These are phyloP conservation scores for Cryphonectria carpinicola DNA, from an alignment of 2,329 filamentous ascomycete genomes.

Conservation along the genomic window DNA sequence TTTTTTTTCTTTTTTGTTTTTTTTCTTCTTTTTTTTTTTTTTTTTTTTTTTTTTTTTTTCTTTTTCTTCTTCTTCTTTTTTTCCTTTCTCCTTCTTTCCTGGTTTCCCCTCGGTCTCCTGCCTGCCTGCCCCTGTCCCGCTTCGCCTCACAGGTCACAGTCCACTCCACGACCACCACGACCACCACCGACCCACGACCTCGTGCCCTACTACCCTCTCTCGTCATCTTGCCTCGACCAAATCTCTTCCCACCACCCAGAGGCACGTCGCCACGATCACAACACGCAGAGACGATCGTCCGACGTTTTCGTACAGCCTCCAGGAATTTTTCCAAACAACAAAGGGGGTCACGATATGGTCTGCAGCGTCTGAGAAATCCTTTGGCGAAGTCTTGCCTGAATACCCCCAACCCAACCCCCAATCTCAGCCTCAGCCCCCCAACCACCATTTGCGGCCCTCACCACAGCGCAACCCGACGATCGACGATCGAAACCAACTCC, in stretches of 20 bases:
- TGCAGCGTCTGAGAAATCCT: constrained; percentile 13
- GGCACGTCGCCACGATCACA: neutral
- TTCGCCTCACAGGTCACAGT: constrained; percentile 14
- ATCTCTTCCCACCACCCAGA: neutral
- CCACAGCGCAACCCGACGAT: constrained; percentile 5
- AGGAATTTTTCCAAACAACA: neutral
- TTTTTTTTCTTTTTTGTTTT: too few species aligned
- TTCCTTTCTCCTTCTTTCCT: too few species aligned
- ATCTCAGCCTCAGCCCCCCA: constrained; percentile 1
- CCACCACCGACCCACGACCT: constrained; percentile 7
- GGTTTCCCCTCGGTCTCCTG: constrained; percentile 2
- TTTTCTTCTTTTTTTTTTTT: too few species aligned
- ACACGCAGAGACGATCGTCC: neutral
- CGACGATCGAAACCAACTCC: neutral
- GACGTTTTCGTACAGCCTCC: too few species aligned
- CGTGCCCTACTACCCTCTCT: constrained; percentile 10
- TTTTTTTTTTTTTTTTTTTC: too few species aligned
- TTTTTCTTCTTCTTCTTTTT: too few species aligned
- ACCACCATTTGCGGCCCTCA: neutral
- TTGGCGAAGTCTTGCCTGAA: constrained; percentile 6
- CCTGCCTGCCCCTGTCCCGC: constrained; percentile 1
- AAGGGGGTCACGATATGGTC: constrained; percentile 11
- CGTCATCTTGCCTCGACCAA: neutral
- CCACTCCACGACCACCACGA: constrained; percentile 12
- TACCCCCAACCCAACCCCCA: neutral